phyloP scores from a whole-genome alignment of 1,284 basidiomycete genomes.

The Wallemia ichthyophaga region DNA sequence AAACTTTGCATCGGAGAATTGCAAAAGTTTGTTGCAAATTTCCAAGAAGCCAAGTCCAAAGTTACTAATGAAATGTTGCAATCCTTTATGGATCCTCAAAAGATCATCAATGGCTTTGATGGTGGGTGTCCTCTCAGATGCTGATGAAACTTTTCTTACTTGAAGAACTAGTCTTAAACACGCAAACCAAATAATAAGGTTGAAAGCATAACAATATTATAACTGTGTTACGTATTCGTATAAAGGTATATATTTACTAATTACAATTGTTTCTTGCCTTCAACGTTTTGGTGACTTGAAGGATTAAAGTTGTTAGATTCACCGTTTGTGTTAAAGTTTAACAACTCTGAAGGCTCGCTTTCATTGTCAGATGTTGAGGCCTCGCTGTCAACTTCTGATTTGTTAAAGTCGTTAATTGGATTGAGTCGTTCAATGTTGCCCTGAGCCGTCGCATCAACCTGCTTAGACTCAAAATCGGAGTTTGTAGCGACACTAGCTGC shows the following conservation, averaged over 20 bases:
- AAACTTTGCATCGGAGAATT: conserved; percentile 55
- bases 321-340: no score
- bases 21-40: conserved; percentile 53
- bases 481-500: conserved; percentile 7
- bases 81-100: conserved; percentile 11
- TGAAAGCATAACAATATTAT: no score
- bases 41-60: conserved; percentile 39
- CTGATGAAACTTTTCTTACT: no score
- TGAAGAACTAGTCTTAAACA: no score
- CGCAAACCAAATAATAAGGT: no score
- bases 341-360: background rate
- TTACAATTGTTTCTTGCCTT: no score
- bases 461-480: conserved; percentile 3
- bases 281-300: no score
- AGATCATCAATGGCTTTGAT: conserved; percentile 7
- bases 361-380: background rate
- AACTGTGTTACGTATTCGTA: no score
- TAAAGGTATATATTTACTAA: no score
- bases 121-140: conserved; percentile 7
- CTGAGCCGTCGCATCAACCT: background rate
- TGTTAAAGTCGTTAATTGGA: background rate
- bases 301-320: no score
- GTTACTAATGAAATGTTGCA: conserved; percentile 2
- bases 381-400: background rate
- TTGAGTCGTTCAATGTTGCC: background rate